A percentile compares a stretch with the other conserved stretches of the same genome.
Evolutionary conservation across 768 basidiomycete genomes (phyloP).

Genomic region (Mycena rebaudengoi): DNA sequence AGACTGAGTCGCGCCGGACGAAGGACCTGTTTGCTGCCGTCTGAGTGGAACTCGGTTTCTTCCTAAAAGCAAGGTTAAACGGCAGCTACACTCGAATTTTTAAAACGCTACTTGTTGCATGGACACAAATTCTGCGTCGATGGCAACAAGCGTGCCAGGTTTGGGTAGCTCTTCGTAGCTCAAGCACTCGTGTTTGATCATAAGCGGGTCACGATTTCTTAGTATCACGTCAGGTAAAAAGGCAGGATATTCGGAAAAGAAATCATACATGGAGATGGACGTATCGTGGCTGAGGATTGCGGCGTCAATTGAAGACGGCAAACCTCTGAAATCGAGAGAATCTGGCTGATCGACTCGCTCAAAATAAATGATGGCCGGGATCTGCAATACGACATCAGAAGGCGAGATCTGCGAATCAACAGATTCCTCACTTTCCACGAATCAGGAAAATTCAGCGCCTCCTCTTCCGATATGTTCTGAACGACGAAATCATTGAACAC

Average conservation of each 20-base stretch:
- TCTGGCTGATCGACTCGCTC: slow-evolving; percentile 74
- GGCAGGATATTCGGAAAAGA: neutral
- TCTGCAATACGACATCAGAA: slow-evolving; percentile 48
- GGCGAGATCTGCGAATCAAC: neutral
- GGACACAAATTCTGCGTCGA: slow-evolving; percentile 97
- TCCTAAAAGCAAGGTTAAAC: slow-evolving; percentile 58
- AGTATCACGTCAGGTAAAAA: neutral
- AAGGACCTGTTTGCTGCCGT: slow-evolving; percentile 92
- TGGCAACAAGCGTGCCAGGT: slow-evolving; percentile 89
- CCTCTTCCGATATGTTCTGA: slow-evolving; percentile 81
- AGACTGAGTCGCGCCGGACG: slow-evolving; percentile 92
- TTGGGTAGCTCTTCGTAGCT: slow-evolving; percentile 78
- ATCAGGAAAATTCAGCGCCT: slow-evolving; percentile 88
- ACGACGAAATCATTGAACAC: slow-evolving; percentile 98
- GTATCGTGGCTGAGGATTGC: slow-evolving; percentile 86
- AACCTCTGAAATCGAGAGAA: slow-evolving; percentile 66
- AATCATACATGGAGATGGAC: slow-evolving; percentile 81
- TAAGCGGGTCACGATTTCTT: slow-evolving; percentile 77
- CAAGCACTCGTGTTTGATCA: slow-evolving; percentile 84
- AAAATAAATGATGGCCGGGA: slow-evolving; percentile 90
- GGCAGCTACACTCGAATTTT: neutral
- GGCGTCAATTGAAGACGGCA: slow-evolving; percentile 75
- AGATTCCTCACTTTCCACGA: slow-evolving; percentile 84
- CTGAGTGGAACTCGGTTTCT: slow-evolving; percentile 94
- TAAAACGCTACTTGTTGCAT: slow-evolving; percentile 82